Evolutionary conservation across 2,329 filamentous ascomycete genomes (phyloP).

Genomic region (Apiospora saccharicola): DNA sequence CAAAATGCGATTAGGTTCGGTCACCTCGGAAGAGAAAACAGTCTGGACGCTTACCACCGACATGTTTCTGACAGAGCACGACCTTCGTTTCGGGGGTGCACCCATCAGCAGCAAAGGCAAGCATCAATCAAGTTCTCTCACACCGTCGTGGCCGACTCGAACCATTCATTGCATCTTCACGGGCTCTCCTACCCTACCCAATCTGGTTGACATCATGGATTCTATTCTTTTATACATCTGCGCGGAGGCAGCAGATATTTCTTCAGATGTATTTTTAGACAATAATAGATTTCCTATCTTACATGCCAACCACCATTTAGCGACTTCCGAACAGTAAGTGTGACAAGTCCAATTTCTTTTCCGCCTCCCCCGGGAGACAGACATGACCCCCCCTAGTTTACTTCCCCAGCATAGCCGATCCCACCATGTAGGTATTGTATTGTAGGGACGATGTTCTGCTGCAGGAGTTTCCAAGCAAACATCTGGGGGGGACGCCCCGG

Average conservation of each 20-base stretch:
- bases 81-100: neutral
- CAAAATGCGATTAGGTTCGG: neutral
- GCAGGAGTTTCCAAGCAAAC: neutral
- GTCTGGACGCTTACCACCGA: neutral
- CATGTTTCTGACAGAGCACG: neutral
- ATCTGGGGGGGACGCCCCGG: neutral
- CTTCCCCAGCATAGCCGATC: neutral
- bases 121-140: neutral
- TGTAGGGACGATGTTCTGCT: neutral
- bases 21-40: neutral
- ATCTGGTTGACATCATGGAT: neutral
- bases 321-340: neutral
- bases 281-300: conserved; percentile 12
- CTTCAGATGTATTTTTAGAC: neutral
- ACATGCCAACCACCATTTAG: neutral
- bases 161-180: neutral
- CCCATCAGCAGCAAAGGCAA: neutral
- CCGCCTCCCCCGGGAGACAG: neutral
- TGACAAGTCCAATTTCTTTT: neutral
- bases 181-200: neutral
- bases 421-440: too few relatives aligned
- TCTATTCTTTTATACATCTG: neutral
- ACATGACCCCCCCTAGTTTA: neutral
- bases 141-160: neutral
- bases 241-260: neutral